Evolutionary conservation across 305 asterid genomes (phyloP), one percentile per base, ranked within the genome.

Genomic region (Fraxinus greggii): DNA sequence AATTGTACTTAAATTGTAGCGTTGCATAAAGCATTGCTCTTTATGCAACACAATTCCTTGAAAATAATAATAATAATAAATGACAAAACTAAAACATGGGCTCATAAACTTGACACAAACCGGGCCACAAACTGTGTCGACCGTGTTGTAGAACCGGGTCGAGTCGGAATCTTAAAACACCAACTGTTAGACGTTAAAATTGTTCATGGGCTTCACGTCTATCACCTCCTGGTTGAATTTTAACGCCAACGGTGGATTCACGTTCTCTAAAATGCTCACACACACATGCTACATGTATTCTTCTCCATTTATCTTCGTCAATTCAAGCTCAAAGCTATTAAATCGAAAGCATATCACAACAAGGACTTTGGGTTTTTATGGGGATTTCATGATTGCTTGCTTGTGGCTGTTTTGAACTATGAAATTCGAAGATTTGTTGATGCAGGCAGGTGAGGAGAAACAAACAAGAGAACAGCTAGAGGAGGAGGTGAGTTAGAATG

Each of bases 401-500:
- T 63, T 72, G 79, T 61, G 78, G 48, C 28, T 31, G 29, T 31
- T 32, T 79, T n/a, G 59, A 84, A 86, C 69, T 80, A 91, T 95
- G 98, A 95, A 95, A 93, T 92, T 93, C 83, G 98, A 95, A 80
- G 98, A 93, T 59, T 88, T 93, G 75, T 80, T 95, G 89, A 92
- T 91, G 98, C 93, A 90, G 87, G 92, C 87, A 7, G 80, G 88
- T 15, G 92, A 88, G 26, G 91, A 88, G 74, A 90, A 85, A 54
- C 91, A 83, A 3, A 82, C 87, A 48, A 84, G 87, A 17, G 79
- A 83, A 54, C 86, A 83, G 6, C 95, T 93, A 76, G 84, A 91
- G 75, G 83, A 91, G 32, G 95, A 95, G 91, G 98, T 93, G 7
- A 33, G 45, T 4, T 59, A 23, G 24, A 29, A 23, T 26, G 33